Evolutionary conservation across 768 basidiomycete species (phyloP).

Genomic region (Lactarius pseudohatsudake): DNA sequence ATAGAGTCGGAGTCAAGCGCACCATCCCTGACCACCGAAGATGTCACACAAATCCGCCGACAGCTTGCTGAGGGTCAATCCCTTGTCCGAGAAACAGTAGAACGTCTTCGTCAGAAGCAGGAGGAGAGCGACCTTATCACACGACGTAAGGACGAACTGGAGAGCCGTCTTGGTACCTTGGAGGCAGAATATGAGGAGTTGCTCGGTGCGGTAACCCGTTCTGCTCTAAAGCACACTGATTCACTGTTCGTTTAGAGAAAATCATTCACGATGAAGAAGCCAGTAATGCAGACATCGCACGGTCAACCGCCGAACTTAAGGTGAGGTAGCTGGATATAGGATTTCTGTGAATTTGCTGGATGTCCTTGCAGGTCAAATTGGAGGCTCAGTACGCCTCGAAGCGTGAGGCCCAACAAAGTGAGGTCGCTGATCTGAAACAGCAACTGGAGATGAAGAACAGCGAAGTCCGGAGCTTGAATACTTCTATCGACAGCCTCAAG

Average conservation of each 20-base stretch:
- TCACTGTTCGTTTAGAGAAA: conserved; percentile 60
- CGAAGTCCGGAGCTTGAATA: conserved; percentile 82
- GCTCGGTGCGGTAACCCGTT: conserved; percentile 58
- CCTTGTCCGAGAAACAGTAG: conserved; percentile 83
- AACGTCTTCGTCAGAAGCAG: conserved; percentile 83
- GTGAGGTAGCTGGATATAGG: conserved; percentile 41
- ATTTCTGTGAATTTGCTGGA: conserved; percentile 27
- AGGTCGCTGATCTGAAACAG: conserved; percentile 83
- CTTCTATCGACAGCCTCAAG: conserved; percentile 89
- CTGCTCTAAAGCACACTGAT: conserved; percentile 20
- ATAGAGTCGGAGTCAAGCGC: conserved; percentile 62
- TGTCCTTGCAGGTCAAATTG: conserved; percentile 69
- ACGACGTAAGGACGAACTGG: conserved; percentile 84
- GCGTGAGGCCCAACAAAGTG: conserved; percentile 83
- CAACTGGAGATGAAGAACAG: conserved; percentile 82
- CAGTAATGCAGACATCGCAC: conserved; percentile 76
- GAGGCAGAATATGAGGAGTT: conserved; percentile 97
- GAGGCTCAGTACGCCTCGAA: conserved; percentile 93
- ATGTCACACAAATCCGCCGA: conserved; percentile 77
- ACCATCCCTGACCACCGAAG: conserved; percentile 66
- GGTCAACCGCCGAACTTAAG: conserved; percentile 91
- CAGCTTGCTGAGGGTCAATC: conserved; percentile 89
- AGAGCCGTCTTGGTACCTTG: conserved; percentile 72
- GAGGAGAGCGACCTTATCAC: conserved; percentile 88
- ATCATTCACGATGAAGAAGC: conserved; percentile 87